Conservation (phyloP, 140 eudicot genomes). For the Bidens hawaiensis region DNA sequence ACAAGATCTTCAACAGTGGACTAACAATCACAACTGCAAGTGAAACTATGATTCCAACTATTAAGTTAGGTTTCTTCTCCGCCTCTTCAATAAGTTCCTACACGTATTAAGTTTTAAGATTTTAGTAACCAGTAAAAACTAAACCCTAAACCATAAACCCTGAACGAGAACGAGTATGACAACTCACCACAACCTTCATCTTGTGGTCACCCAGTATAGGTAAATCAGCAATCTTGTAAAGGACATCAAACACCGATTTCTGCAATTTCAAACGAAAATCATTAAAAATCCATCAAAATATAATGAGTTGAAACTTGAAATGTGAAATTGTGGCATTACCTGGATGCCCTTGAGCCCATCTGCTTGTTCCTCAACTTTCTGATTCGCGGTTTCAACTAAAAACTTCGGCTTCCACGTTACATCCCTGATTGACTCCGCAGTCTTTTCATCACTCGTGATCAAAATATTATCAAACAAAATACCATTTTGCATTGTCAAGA, state of each 20-base stretch:
- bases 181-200: slow-evolving; percentile 61
- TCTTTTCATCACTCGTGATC: slow-evolving; percentile 66
- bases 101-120: neutral
- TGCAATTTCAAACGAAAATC: slow-evolving; percentile 26
- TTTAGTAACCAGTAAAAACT: neutral
- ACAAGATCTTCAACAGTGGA: slow-evolving; percentile 46
- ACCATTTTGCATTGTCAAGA: slow-evolving; percentile 99
- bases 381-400: slow-evolving; percentile 64
- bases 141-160: too few species aligned
- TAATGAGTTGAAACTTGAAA: neutral
- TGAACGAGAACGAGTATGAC: neutral
- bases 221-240: slow-evolving; percentile 78
- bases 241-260: slow-evolving; percentile 70
- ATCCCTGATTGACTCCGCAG: slow-evolving; percentile 57
- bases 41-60: slow-evolving; percentile 50
- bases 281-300: neutral
- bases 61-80: slow-evolving; percentile 57
- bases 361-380: slow-evolving; percentile 41
- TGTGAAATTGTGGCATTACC: slow-evolving; percentile 50
- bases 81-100: slow-evolving; percentile 79
- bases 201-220: slow-evolving; percentile 75
- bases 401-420: slow-evolving; percentile 82
- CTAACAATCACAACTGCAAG: slow-evolving; percentile 46
- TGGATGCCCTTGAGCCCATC: slow-evolving; percentile 51
- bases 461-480: slow-evolving; percentile 83